Conservation (phyloP, 2,329 filamentous ascomycete genomes). For the Fusarium anthophilum region DNA sequence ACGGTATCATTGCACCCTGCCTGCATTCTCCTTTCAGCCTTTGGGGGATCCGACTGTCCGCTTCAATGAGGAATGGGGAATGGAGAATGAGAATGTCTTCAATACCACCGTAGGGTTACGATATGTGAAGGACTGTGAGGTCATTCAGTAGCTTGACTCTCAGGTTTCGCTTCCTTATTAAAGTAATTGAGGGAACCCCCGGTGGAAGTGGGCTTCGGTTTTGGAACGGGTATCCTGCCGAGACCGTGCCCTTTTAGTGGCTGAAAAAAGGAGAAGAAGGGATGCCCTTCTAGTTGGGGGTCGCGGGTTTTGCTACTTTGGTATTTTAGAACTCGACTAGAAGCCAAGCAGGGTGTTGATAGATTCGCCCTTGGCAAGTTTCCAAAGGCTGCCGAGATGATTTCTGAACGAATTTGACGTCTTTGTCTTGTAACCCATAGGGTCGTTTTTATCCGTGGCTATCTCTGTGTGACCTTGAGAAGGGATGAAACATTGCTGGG, state of each 20-base stretch:
- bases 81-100: not conserved
- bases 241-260: not conserved
- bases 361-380: not conserved
- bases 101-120: not conserved
- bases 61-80: not conserved
- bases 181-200: not conserved
- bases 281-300: not conserved
- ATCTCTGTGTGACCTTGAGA: not conserved
- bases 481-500: constrained; percentile 12
- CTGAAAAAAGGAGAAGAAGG: not conserved
- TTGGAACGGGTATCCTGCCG: constrained; percentile 12
- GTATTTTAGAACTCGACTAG: not conserved
- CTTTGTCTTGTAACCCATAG: not conserved
- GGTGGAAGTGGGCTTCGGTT: not conserved
- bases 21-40: not conserved
- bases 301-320: not conserved
- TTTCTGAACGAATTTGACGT: not conserved
- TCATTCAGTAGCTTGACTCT: not conserved
- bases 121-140: not conserved
- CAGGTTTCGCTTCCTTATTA: not conserved
- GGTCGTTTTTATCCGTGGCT: not conserved
- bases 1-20: constrained; percentile 3
- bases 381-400: not conserved
- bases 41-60: not conserved
- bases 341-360: not conserved